Conservation (phyloP, 768 basidiomycete genomes). For the Piloderma croceum region DNA sequence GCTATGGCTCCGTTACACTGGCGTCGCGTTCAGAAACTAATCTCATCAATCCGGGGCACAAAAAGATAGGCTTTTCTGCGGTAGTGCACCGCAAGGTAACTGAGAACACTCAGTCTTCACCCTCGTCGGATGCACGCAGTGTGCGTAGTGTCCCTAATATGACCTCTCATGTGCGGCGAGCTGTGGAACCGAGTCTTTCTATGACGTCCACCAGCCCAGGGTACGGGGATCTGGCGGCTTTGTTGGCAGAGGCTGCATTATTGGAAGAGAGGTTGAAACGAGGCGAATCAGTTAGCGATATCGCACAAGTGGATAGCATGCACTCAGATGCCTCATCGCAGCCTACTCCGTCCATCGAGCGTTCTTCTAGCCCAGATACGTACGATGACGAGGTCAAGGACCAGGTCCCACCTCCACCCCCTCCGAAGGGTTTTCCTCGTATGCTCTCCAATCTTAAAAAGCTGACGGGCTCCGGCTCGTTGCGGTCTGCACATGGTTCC, state of each 20-base stretch:
- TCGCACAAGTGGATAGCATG: not conserved
- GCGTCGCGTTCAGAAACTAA: too few species aligned
- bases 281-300: constrained; percentile 41
- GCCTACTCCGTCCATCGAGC: not conserved
- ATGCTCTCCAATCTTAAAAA: too few species aligned
- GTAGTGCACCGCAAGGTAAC: constrained; percentile 54
- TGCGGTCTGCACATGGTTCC: constrained; percentile 33
- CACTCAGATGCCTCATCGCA: not conserved
- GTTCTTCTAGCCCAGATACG: too few species aligned
- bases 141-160: constrained; percentile 26
- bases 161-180: constrained; percentile 23
- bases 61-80: constrained; percentile 43
- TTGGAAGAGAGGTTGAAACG: constrained; percentile 49
- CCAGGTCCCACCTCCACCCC: not conserved
- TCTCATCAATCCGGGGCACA: too few species aligned
- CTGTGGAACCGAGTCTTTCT: too few species aligned
- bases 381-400: not conserved
- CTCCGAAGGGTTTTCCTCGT: constrained; percentile 4
- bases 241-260: constrained; percentile 54
- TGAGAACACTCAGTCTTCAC: constrained; percentile 26
- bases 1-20: too few species aligned
- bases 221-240: constrained; percentile 44
- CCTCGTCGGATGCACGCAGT: constrained; percentile 12
- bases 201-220: constrained; percentile 42
- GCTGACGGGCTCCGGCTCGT: constrained; percentile 40